Evolutionary conservation across 1,139 yeast genomes (phyloP), one percentile per base, ranked within the genome.

Genomic region (Hanseniaspora gamundiae): DNA sequence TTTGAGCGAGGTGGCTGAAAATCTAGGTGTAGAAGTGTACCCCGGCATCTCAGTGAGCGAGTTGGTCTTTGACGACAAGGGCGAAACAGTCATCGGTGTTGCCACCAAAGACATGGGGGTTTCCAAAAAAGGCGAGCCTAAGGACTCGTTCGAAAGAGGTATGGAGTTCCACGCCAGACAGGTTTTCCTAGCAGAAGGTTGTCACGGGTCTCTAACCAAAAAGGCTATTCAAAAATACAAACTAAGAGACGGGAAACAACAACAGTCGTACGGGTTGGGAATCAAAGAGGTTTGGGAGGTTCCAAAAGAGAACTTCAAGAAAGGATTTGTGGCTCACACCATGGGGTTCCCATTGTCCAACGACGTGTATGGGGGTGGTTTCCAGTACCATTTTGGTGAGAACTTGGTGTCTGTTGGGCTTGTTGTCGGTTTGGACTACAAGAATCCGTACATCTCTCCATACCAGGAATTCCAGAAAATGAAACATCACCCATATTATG

Each of bases 281-380:
- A 74, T 91, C 48, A 91, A 91, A 62, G 98, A 91, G 63, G 93
- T 91, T 6, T 91, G 98, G 98, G 91, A 88, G 61, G 95, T 91
- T n/a, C 69, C 72, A 33, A 87, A 91, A 11, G 85, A 78, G 44
- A 83, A 84, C 50, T 88, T 85, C 66, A 71, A 76, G 46, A 73
- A 73, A 52, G 98, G 98, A 0, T 76, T 67, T 49, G 91, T 85
- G n/a, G 78, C 82, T 1, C 98, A 91, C 60, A 70, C 93, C 1
- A 67, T 91, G 71, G 98, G 98, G 2, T 86, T 71, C 58, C 98
- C 98, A n/a, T 67, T 91, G 47, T 60, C 75, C 26, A 65, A 71
- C 38, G 78, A 74, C 42, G 80, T 80, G 5, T 91, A 91, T 57
- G 98, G 98, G 39, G 98, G 98, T 52, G 97, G 96, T 0, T 91